A percentile compares a stretch with the other conserved stretches of the same genome.
phyloP scores from a whole-genome alignment of 164 flowering plant genomes.

The Aristolochia contorta region DNA sequence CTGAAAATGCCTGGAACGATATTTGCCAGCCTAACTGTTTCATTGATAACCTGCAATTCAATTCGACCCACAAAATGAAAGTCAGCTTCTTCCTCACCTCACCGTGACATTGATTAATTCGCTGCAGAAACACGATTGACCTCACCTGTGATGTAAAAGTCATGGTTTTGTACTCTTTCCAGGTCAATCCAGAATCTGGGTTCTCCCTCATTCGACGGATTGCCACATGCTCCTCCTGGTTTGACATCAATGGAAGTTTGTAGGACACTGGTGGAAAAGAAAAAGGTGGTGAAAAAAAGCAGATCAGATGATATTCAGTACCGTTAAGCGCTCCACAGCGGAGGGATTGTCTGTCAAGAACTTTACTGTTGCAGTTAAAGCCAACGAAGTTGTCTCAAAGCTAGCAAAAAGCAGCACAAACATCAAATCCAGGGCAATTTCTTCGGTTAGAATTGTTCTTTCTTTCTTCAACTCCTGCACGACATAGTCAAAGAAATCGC shows the following conservation, averaged over 20 bases:
- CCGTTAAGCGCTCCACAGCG: constrained; percentile 58
- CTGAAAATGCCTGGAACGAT: constrained; percentile 35
- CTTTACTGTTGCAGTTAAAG: constrained; percentile 23
- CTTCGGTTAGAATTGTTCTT: constrained; percentile 28
- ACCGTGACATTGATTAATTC: no score
- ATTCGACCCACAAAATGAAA: neutral
- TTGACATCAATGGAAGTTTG: no score
- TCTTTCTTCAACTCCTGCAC: constrained; percentile 30
- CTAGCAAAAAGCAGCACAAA: constrained; percentile 37
- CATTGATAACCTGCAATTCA: constrained; percentile 30
- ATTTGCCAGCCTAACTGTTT: constrained; percentile 35
- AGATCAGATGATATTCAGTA: constrained; percentile 12
- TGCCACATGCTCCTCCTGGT: constrained; percentile 33
- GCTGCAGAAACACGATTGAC: no score
- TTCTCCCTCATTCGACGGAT: constrained; percentile 22
- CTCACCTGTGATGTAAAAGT: constrained; percentile 31
- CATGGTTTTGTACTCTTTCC: constrained; percentile 45
- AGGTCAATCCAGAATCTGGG: constrained; percentile 23
- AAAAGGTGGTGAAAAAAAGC: no score
- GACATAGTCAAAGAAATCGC: constrained; percentile 58
- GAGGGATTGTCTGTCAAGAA: constrained; percentile 46
- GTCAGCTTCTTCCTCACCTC: no score
- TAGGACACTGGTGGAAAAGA: neutral
- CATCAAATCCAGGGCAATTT: constrained; percentile 29
- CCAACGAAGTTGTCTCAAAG: constrained; percentile 32